Evolutionary conservation across 192 early-diverging fungal species (phyloP), one percentile per base, ranked within the genome.

Genomic region (Irineochytrium annulatum): DNA sequence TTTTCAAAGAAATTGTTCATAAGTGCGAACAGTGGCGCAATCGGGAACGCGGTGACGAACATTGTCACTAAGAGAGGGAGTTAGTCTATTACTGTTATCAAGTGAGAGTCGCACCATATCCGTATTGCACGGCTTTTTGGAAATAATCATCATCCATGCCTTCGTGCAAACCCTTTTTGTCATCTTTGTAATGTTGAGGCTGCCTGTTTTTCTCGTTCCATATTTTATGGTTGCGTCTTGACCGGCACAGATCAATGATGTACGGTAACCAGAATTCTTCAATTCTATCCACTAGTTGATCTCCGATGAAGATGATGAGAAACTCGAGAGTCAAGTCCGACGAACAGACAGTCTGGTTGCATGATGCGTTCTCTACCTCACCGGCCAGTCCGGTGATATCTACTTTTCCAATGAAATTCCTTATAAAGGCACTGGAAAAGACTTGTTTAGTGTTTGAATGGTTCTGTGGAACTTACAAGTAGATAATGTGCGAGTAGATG

Each of bases 401-500:
- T 14, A 19, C 5, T 16, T 8, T 8, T 14, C 31, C 32, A 11
- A 65, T 26, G 33, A 43, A 19, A 22, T 58, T 58, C 26, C 41
- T 34, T 6, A 65, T 32, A 17, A 65, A 33, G 30, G 55, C 63
- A 20, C 29, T 62, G 43, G 35, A 63, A 52, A 60, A 60, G 13
- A 51, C 14, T 51, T 14, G n/a, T n/a, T n/a, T n/a, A n/a, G n/a
- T n/a, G n/a, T n/a, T n/a, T n/a, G n/a, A n/a, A n/a, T n/a, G n/a
- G n/a, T n/a, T n/a, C n/a, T n/a, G n/a, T n/a, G n/a, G n/a, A 13
- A 14, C 49, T 51, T 51, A 51, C 49, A 45, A 59, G 37, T 61
- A 61, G 5, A 61, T 22, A 46, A 68, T 34, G 13, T 51, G 35
- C 26, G 37, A 34, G 43, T 69, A 69, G 63, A 32, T 41, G 34